phyloP scores from a whole-genome alignment of 2,329 filamentous ascomycete genomes.

The Fusarium coicis region DNA sequence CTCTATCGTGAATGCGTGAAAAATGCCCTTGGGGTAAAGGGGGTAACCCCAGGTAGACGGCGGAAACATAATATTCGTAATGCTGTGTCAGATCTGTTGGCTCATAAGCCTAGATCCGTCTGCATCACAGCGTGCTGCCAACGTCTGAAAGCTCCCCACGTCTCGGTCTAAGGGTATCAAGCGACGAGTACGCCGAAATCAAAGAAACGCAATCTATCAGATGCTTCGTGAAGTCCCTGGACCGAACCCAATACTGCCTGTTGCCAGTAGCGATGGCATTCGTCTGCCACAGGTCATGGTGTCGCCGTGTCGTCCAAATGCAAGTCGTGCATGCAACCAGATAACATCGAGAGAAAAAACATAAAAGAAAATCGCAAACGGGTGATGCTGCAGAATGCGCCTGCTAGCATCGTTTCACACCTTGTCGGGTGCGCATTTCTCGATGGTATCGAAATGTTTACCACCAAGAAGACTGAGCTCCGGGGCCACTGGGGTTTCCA shows the following conservation, averaged over 20 bases:
- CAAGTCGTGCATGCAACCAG: conserved; percentile 46
- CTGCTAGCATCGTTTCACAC: conserved; percentile 38
- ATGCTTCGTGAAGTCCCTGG: conserved; percentile 56
- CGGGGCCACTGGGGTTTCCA: conserved; percentile 76
- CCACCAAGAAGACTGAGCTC: conserved; percentile 77
- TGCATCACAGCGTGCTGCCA: conserved; percentile 52
- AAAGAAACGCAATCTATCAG: conserved; percentile 59
- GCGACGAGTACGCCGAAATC: conserved; percentile 56
- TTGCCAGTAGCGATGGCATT: conserved; percentile 49
- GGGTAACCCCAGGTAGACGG: conserved; percentile 51
- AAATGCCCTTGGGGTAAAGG: conserved; percentile 50
- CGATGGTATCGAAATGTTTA: conserved; percentile 52
- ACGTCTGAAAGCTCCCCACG: conserved; percentile 53
- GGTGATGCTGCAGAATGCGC: conserved; percentile 29
- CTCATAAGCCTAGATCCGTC: conserved; percentile 47
- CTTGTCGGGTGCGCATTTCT: conserved; percentile 9
- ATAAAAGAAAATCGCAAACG: conserved; percentile 42
- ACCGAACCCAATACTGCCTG: conserved; percentile 49
- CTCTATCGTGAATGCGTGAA: conserved; percentile 56
- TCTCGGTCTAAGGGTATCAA: conserved; percentile 60
- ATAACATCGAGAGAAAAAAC: conserved; percentile 42
- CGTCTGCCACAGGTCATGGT: conserved; percentile 54
- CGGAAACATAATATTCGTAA: conserved; percentile 53
- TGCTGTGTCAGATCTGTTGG: conserved; percentile 49
- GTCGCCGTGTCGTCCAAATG: conserved; percentile 54